Percentiles rank a stretch among this genome's conserved stretches.
These are phyloP conservation scores for Bolboschoenus planiculmis DNA, from an alignment of 176 grass and related monocot species.

Conservation along the genomic window DNA sequence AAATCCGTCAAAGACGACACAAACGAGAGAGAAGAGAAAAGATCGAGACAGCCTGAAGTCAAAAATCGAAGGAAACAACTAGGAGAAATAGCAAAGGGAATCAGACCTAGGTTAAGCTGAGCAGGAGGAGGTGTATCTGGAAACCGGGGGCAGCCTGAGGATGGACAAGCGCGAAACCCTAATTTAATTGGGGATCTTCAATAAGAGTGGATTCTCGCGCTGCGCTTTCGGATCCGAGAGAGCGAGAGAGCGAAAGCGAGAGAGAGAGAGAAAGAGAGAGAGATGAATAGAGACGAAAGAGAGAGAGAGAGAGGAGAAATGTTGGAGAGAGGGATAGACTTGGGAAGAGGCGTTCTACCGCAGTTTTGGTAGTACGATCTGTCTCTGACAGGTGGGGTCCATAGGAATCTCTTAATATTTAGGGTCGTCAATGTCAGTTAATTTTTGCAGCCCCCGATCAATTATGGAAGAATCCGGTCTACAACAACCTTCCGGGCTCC, in stretches of 20 bases:
- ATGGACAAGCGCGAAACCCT: background rate
- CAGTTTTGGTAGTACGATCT: slow-evolving; percentile 5
- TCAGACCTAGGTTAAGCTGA: background rate
- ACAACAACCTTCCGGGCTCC: background rate
- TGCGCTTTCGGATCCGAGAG: slow-evolving; percentile 42
- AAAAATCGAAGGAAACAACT: slow-evolving; percentile 12
- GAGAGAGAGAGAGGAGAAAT: background rate
- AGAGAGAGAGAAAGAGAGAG: background rate
- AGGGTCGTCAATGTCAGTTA: slow-evolving; percentile 7
- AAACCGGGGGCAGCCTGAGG: background rate
- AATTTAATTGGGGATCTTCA: background rate
- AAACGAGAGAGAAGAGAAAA: background rate
- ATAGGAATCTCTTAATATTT: background rate
- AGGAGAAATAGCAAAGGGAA: background rate
- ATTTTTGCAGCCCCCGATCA: background rate
- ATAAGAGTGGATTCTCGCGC: background rate
- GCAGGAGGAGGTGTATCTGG: background rate
- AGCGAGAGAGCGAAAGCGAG: slow-evolving; percentile 2
- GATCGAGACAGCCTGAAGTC: slow-evolving; percentile 23
- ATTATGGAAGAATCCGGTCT: slow-evolving; percentile 12
- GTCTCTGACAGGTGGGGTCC: background rate
- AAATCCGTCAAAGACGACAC: slow-evolving; percentile 5
- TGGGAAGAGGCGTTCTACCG: slow-evolving; percentile 10
- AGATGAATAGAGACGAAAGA: slow-evolving; percentile 33
- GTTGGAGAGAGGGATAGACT: slow-evolving; percentile 15